Conservation (phyloP, 2,329 filamentous ascomycete genomes). For the Pestalotiopsis sp. region DNA sequence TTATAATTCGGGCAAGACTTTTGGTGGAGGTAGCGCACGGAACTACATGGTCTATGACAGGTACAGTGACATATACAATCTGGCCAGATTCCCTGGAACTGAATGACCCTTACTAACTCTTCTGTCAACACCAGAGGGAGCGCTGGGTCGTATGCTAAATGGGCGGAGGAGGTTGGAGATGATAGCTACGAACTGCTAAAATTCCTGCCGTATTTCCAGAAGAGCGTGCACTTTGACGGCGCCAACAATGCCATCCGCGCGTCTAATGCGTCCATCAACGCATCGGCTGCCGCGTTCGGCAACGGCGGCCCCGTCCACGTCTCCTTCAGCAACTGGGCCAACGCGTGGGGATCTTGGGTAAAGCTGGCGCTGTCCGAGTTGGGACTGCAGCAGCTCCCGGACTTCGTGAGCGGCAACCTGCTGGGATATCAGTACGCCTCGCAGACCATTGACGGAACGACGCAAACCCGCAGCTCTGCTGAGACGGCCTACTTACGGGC, state of each 20-base stretch:
- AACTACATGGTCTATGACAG: slow-evolving; percentile 27
- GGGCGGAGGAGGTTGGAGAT: slow-evolving; percentile 35
- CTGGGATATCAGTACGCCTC: background rate
- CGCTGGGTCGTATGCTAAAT: slow-evolving; percentile 27
- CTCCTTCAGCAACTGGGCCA: background rate
- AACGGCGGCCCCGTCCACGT: slow-evolving; percentile 1
- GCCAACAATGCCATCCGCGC: slow-evolving; percentile 21
- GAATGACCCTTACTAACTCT: slow-evolving; percentile 20
- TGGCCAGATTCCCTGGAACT: background rate
- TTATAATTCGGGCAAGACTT: slow-evolving; percentile 31
- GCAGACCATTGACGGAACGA: background rate
- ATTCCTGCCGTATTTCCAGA: slow-evolving; percentile 35
- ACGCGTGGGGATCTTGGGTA: background rate
- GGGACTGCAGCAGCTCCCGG: background rate
- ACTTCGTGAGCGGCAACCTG: background rate
- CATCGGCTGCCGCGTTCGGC: slow-evolving; percentile 4
- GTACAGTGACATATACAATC: background rate
- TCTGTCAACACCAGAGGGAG: slow-evolving; percentile 18
- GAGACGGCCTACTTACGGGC: background rate
- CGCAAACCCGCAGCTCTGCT: background rate
- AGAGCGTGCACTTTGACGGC: slow-evolving; percentile 31
- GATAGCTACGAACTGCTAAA: slow-evolving; percentile 29
- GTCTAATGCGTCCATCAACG: slow-evolving; percentile 28
- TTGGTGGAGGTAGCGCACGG: slow-evolving; percentile 32
- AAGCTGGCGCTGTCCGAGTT: background rate